phyloP scores from a whole-genome alignment of 352 stramenopile genomes.

The Globisporangium nodosum region DNA sequence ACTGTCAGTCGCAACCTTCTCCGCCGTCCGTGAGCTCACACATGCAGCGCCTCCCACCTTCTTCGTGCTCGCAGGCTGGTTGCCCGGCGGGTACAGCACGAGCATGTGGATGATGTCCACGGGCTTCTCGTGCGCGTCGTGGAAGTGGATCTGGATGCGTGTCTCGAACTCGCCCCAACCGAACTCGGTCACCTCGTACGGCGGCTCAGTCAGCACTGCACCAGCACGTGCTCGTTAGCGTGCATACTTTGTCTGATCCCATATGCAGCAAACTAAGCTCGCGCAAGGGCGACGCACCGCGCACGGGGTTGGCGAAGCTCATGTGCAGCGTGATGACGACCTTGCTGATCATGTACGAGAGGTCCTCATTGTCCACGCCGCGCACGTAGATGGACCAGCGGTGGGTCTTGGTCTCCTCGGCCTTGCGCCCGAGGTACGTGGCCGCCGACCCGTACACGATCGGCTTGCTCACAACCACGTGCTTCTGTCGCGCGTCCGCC shows the following conservation, averaged over 20 bases:
- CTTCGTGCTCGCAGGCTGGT: constrained; percentile 85
- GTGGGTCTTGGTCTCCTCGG: constrained; percentile 93
- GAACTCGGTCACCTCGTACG: constrained; percentile 95
- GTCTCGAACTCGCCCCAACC: constrained; percentile 98
- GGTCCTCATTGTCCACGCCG: constrained; percentile 91
- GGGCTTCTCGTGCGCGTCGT: constrained; percentile 89
- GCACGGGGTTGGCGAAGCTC: constrained; percentile 92
- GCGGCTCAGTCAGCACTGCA: constrained; percentile 90
- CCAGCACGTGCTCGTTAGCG: too few species aligned
- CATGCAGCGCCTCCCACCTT: constrained; percentile 42
- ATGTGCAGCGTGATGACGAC: constrained; percentile 97
- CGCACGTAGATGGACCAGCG: constrained; percentile 94
- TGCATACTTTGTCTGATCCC: constrained; percentile 2
- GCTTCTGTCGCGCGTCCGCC: constrained; percentile 69
- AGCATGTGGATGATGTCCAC: constrained; percentile 90
- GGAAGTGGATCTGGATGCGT: constrained; percentile 95
- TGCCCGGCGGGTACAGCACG: constrained; percentile 77
- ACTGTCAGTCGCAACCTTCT: not conserved
- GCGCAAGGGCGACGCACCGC: constrained; percentile 31
- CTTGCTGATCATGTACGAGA: constrained; percentile 94
- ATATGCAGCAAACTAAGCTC: not conserved
- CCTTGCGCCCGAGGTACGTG: constrained; percentile 90
- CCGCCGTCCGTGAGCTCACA: not conserved
- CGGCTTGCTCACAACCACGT: constrained; percentile 87
- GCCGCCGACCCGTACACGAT: constrained; percentile 94